Conservation (phyloP, 2,329 filamentous ascomycete genomes). For the Aspergillus chevalieri region DNA sequence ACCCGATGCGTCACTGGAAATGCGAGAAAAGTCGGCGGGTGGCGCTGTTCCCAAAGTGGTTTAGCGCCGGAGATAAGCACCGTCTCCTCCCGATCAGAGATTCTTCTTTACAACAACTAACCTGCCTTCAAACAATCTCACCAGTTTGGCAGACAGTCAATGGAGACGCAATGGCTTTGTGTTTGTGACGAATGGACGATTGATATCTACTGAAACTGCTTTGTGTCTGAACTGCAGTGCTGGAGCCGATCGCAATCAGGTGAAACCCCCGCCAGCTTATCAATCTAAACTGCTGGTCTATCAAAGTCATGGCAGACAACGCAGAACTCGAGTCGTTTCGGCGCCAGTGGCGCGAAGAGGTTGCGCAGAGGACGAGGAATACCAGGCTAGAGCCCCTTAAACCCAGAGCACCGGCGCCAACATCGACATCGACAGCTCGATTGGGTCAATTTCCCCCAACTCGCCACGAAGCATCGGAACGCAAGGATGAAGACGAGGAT, state of each 20-base stretch:
- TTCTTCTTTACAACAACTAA: not conserved
- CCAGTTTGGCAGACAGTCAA: not conserved
- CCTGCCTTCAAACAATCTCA: not conserved
- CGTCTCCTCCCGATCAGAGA: not conserved
- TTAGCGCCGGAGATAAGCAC: conserved; percentile 10
- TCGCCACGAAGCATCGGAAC: conserved; percentile 32
- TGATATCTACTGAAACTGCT: not conserved
- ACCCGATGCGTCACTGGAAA: not conserved
- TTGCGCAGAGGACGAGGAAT: conserved; percentile 46
- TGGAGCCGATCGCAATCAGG: not conserved
- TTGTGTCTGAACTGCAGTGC: not conserved
- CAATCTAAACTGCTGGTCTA: not conserved
- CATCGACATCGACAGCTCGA: conserved; percentile 14
- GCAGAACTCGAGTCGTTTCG: conserved; percentile 82
- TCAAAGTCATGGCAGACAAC: conserved; percentile 40
- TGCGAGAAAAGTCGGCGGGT: conserved; percentile 12
- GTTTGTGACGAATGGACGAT: not conserved
- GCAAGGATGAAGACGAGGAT: conserved; percentile 33
- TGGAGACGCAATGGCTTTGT: not conserved
- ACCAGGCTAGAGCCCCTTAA: conserved; percentile 9
- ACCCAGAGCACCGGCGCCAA: conserved; percentile 3
- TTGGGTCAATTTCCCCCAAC: conserved; percentile 31
- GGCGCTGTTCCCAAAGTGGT: conserved; percentile 15
- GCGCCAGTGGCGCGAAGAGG: conserved; percentile 78
- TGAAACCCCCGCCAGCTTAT: not conserved